Conservation (phyloP, 371 early-diverging fungal genomes). For the Capillidium heterosporum region DNA sequence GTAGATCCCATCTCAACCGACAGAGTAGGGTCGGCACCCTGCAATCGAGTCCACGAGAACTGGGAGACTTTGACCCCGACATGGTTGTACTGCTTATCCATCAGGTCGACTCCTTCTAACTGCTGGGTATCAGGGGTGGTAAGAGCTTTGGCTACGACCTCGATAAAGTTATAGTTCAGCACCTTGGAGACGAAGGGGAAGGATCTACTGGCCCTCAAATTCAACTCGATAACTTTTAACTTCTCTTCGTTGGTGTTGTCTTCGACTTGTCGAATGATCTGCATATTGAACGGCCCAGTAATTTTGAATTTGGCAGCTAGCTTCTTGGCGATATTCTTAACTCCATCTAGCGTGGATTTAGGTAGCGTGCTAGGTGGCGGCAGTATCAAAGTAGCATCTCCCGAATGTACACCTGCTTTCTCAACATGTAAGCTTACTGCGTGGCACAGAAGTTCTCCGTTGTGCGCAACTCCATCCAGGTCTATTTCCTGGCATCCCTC, state of each 20-base stretch:
- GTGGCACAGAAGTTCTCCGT: slow-evolving; percentile 74
- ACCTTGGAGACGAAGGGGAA: slow-evolving; percentile 94
- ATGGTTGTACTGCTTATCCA: slow-evolving; percentile 25
- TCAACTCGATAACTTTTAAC: slow-evolving; percentile 94
- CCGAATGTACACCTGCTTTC: slow-evolving; percentile 93
- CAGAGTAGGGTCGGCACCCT: slow-evolving; percentile 87
- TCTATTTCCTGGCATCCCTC: slow-evolving; percentile 92
- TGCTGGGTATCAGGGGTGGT: slow-evolving; percentile 51
- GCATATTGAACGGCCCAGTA: slow-evolving; percentile 96
- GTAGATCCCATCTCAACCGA: slow-evolving; percentile 98
- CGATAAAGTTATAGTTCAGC: slow-evolving; percentile 72
- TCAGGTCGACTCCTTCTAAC: slow-evolving; percentile 22
- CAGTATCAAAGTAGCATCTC: slow-evolving; percentile 86
- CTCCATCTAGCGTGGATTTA: slow-evolving; percentile 70
- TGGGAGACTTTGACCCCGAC: slow-evolving; percentile 93
- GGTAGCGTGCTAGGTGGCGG: slow-evolving; percentile 75
- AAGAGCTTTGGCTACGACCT: slow-evolving; percentile 76
- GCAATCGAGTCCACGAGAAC: slow-evolving; percentile 84
- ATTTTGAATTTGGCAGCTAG: slow-evolving; percentile 80
- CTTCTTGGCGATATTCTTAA: slow-evolving; percentile 68
- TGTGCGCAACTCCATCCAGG: slow-evolving; percentile 83
- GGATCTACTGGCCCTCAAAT: slow-evolving; percentile 85
- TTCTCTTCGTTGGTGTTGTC: slow-evolving; percentile 37
- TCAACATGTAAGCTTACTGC: slow-evolving; percentile 89
- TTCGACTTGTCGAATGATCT: slow-evolving; percentile 69